These are phyloP conservation scores for Juncus inflexus DNA, from an alignment of 176 grass and related monocot species.

Conservation along the genomic window DNA sequence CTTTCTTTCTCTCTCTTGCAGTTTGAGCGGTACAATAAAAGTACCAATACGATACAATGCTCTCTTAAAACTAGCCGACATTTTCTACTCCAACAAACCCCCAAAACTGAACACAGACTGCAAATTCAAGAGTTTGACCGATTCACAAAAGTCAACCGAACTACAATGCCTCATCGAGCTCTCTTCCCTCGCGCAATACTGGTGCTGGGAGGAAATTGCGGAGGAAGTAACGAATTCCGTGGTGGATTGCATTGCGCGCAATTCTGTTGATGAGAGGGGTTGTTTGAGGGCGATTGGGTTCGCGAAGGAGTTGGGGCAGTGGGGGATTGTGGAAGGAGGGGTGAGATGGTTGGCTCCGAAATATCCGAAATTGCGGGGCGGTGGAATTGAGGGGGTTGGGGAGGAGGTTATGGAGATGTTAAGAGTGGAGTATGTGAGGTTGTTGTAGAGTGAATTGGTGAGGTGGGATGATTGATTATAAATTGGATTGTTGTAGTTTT, in stretches of 20 bases:
- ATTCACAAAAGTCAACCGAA: slow-evolving; percentile 33
- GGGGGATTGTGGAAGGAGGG: slow-evolving; percentile 48
- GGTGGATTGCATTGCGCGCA: slow-evolving; percentile 34
- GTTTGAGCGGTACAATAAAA: slow-evolving; percentile 48
- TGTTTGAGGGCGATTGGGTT: slow-evolving; percentile 42
- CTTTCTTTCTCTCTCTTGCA: slow-evolving; percentile 25
- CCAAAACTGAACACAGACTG: slow-evolving; percentile 34
- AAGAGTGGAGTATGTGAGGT: slow-evolving; percentile 48
- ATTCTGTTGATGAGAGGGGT: slow-evolving; percentile 7
- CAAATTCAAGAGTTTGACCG: slow-evolving; percentile 41
- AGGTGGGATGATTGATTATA: too few species aligned
- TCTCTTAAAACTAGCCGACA: slow-evolving; percentile 43
- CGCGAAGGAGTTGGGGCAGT: slow-evolving; percentile 37
- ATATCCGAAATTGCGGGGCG: slow-evolving; percentile 54
- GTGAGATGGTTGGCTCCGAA: slow-evolving; percentile 42
- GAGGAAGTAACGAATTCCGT: slow-evolving; percentile 40
- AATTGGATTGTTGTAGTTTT: too few species aligned
- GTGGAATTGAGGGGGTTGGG: slow-evolving; percentile 39
- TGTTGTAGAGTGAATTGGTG: too few species aligned
- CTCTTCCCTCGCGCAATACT: slow-evolving; percentile 68
- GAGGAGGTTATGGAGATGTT: slow-evolving; percentile 66
- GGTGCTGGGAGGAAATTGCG: slow-evolving; percentile 62
- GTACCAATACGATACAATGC: slow-evolving; percentile 55
- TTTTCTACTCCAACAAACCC: slow-evolving; percentile 62
- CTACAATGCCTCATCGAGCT: slow-evolving; percentile 50